Percentiles rank a stretch among this genome's conserved stretches.
phyloP scores from a whole-genome alignment of 164 flowering plant species.

The Chloranthus sessilifolius region DNA sequence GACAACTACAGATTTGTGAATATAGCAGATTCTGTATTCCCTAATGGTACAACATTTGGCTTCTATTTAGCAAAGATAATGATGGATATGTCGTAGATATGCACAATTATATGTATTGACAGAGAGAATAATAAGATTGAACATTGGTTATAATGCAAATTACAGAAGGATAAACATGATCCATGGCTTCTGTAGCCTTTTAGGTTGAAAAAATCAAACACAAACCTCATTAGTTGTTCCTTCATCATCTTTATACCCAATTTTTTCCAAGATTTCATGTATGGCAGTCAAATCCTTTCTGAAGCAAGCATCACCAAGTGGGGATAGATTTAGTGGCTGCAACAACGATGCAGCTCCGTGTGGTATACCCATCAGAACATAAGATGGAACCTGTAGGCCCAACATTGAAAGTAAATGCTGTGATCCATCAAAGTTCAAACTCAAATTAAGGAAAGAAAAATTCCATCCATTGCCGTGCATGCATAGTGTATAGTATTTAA shows the following conservation, averaged over 20 bases:
- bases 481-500: too few relatives aligned
- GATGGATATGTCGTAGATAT: too few relatives aligned
- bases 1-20: too few relatives aligned
- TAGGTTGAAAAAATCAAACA: slow-evolving; percentile 1
- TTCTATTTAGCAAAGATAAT: too few relatives aligned
- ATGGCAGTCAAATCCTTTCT: slow-evolving; percentile 84
- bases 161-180: not conserved
- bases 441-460: slow-evolving; percentile 4
- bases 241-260: slow-evolving; percentile 90
- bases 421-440: not conserved
- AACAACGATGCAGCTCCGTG: slow-evolving; percentile 28
- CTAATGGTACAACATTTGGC: too few relatives aligned
- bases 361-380: slow-evolving; percentile 43
- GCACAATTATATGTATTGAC: too few relatives aligned
- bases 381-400: slow-evolving; percentile 48
- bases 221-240: slow-evolving; percentile 87
- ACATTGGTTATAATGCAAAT: not conserved
- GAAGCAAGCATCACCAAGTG: slow-evolving; percentile 83
- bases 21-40: too few relatives aligned
- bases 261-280: slow-evolving; percentile 73
- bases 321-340: slow-evolving; percentile 37
- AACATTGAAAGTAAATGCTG: not conserved
- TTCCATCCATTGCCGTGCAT: too few relatives aligned
- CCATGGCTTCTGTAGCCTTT: not conserved
- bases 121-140: too few relatives aligned